A percentile compares a stretch with the other conserved stretches of the same genome.
Evolutionary conservation across 441 rosid genomes (phyloP).

Genomic region (Melastoma candidum): DNA sequence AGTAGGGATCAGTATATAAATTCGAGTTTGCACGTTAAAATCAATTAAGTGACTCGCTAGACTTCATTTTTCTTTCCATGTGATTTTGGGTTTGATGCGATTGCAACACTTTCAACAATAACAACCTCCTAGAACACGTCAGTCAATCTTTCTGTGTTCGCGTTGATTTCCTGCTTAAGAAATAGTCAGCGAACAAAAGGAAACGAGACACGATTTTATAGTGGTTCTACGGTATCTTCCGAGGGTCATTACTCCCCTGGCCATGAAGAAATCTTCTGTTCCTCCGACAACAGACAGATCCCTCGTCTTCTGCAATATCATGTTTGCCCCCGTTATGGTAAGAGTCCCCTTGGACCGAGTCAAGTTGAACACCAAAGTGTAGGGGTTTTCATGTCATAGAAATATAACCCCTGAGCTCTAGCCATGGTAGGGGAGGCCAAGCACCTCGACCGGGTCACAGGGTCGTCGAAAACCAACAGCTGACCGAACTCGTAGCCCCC

Average conservation of each 20-base stretch:
- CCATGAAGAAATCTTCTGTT: slow-evolving; percentile 36
- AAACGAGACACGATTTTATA: too few species aligned
- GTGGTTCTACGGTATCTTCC: slow-evolving; percentile 4
- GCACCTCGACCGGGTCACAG: slow-evolving; percentile 19
- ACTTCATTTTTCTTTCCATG: too few species aligned
- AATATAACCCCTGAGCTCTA: slow-evolving; percentile 33
- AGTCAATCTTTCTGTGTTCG: too few species aligned
- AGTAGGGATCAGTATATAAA: too few species aligned
- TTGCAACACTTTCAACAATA: too few species aligned
- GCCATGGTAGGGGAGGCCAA: slow-evolving; percentile 26
- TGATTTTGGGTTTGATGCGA: too few species aligned
- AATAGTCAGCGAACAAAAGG: too few species aligned
- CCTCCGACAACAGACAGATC: slow-evolving; percentile 32
- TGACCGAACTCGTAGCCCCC: slow-evolving; percentile 20
- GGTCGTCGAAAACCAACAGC: slow-evolving; percentile 33
- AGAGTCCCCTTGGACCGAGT: slow-evolving; percentile 25
- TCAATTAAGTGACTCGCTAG: too few species aligned
- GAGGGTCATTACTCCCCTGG: slow-evolving; percentile 30
- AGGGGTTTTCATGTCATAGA: slow-evolving; percentile 30
- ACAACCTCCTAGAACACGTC: too few species aligned
- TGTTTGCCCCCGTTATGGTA: slow-evolving; percentile 34
- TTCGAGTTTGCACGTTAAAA: too few species aligned
- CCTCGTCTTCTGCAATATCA: slow-evolving; percentile 21
- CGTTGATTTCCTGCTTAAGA: too few species aligned
- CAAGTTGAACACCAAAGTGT: slow-evolving; percentile 30